A percentile compares a stretch with the other conserved stretches of the same genome.
phyloP scores from a whole-genome alignment of 257 asterid genomes.

The Paulownia fortunei region DNA sequence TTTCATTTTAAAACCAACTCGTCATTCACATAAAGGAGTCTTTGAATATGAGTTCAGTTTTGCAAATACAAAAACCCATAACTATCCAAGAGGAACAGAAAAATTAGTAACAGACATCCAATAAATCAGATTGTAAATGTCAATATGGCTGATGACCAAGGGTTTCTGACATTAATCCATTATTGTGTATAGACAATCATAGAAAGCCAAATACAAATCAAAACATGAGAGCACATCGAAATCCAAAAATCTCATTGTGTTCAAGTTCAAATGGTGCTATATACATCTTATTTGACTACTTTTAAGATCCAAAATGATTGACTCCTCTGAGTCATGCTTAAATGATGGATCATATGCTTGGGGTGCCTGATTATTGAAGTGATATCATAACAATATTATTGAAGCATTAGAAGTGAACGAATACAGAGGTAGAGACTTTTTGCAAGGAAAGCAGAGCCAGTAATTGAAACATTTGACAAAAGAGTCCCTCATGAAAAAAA shows the following conservation, averaged over 20 bases:
- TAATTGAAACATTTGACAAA: neutral
- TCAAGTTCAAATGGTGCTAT: neutral
- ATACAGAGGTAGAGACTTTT: neutral
- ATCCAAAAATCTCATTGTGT: neutral
- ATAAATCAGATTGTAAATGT: neutral
- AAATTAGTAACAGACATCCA: neutral
- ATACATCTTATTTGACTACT: neutral
- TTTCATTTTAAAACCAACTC: conserved; percentile 9
- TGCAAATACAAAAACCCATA: neutral
- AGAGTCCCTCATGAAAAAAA: neutral
- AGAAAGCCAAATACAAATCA: neutral
- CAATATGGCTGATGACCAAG: neutral
- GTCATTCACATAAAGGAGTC: neutral
- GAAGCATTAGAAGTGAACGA: neutral
- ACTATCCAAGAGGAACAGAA: conserved; percentile 3
- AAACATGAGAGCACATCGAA: neutral
- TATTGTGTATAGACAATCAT: neutral
- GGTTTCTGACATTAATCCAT: neutral
- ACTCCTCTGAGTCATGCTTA: neutral
- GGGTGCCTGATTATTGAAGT: neutral
- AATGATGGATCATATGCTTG: neutral
- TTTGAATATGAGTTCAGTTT: neutral
- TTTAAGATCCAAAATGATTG: neutral
- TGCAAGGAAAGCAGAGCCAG: neutral
- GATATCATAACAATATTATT: neutral